phyloP scores from a whole-genome alignment of 352 stramenopile species.

The Globisporangium recalcitrans region DNA sequence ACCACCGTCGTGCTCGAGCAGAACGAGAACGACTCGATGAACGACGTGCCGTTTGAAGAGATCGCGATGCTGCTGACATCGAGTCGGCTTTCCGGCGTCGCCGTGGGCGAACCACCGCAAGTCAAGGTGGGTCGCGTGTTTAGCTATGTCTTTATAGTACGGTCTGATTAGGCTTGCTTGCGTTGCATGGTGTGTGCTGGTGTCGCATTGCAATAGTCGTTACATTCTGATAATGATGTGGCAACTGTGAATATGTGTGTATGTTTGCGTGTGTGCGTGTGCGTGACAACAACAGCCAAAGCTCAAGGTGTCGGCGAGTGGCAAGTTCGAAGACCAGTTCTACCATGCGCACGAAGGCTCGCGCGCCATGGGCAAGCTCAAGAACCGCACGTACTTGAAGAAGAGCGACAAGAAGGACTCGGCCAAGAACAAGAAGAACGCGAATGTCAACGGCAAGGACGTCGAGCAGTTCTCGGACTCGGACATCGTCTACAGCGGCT shows the following conservation, averaged over 20 bases:
- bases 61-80: constrained; percentile 15
- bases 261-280: background rate
- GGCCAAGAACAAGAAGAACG: constrained; percentile 34
- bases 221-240: background rate
- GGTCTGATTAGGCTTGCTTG: background rate
- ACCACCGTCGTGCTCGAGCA: constrained; percentile 10
- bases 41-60: constrained; percentile 21
- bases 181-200: too few relatives aligned
- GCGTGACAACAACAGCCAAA: constrained; percentile 32
- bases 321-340: constrained; percentile 84
- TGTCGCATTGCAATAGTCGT: too few relatives aligned
- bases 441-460: constrained; percentile 71
- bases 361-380: constrained; percentile 73
- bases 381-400: constrained; percentile 70
- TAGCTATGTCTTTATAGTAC: background rate
- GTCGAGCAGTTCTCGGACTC: constrained; percentile 84
- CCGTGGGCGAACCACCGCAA: constrained; percentile 11
- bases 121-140: constrained; percentile 13
- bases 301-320: constrained; percentile 76
- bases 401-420: constrained; percentile 27
- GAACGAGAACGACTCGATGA: constrained; percentile 18
- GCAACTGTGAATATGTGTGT: background rate
- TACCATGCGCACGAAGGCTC: constrained; percentile 79
- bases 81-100: constrained; percentile 4
- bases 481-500: constrained; percentile 74